phyloP scores from a whole-genome alignment of 2,329 filamentous ascomycete species.

The Sarocladiaceae sp. region DNA sequence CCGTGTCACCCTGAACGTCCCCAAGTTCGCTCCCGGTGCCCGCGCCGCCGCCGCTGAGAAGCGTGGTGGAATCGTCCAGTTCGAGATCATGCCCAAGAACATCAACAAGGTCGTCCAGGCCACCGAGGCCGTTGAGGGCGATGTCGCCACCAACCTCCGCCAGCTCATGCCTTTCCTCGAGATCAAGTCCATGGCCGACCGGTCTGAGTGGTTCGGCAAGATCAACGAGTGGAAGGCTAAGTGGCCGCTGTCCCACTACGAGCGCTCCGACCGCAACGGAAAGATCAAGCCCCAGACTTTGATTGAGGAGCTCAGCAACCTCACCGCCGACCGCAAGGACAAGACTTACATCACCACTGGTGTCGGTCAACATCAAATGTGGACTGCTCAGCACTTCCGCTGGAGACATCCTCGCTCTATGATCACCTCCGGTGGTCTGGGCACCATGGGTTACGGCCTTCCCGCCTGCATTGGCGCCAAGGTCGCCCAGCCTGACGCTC shows the following conservation, averaged over 20 bases:
- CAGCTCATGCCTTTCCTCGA: conserved; percentile 71
- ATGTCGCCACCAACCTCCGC: conserved; percentile 75
- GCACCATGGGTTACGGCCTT: conserved; percentile 83
- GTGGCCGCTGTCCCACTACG: conserved; percentile 81
- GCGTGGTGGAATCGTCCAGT: conserved; percentile 92
- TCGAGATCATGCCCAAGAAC: conserved; percentile 99
- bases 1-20: conserved; percentile 77
- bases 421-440: conserved; percentile 93
- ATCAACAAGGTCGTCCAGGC: conserved; percentile 99
- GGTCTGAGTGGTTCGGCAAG: conserved; percentile 83
- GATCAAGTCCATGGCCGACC: conserved; percentile 54
- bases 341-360: conserved; percentile 87
- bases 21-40: conserved; percentile 85
- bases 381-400: conserved; percentile 93
- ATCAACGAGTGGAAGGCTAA: conserved; percentile 88
- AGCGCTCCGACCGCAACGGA: conserved; percentile 69
- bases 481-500: conserved; percentile 69
- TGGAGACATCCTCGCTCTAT: conserved; percentile 90
- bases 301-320: conserved; percentile 83
- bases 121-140: conserved; percentile 91
- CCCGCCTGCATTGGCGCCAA: conserved; percentile 95
- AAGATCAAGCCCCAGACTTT: conserved; percentile 92
- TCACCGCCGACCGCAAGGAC: conserved; percentile 76
- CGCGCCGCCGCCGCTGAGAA: conserved; percentile 79
- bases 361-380: conserved; percentile 97